Base-by-base conservation (phyloP, 1,284 basidiomycete species). In the Taiwanofungus camphoratus region DNA sequence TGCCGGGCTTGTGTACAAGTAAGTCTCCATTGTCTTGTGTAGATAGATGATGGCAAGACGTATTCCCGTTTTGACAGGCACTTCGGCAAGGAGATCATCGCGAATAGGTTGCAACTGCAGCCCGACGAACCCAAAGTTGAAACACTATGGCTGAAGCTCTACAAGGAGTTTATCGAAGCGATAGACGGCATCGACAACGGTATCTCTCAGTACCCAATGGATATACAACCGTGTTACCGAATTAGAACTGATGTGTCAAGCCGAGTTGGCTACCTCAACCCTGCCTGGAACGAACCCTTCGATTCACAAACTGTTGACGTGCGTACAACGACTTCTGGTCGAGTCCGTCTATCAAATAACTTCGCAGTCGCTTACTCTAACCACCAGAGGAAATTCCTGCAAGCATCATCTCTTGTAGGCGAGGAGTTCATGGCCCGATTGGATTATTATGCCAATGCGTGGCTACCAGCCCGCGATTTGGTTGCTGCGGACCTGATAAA, bases 151-250 rank as follows among this genome's bases (percentile, higher is more conserved):
- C 66, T 92, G 49, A 96, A 95, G 64, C 52, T 98, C 52, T 99
- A 99, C 73, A 51, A 89, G 82, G 89, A 93, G 61, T 92, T 94
- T 61, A 87, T 97, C 39, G 92, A 97, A 68, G 91, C 87, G 12
- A 87, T 99, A 53, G 95, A 99, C 65, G 95, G 79, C 6, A 88
- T 94, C 60, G 95, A 99, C 70, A 97, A 97, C 58, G 93, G 93
- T n/a, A 77, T 97, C 53, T 76, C 80, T 8, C 86, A 90, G 56
- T 91, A 87, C 60, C 72, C 73, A 8, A 67, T 61, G 5, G 76
- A 82, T 40, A 59, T 82, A 30, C 68, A 77, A 47, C 76, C 86
- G 13, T 74, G 69, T 46, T 97, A 96, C 67, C 74, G 74, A 52
- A 79, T 69, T 54, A 71, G 79, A 42, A 93, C 92, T 15, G 89